Percentiles rank a stretch among this genome's conserved stretches.
Evolutionary conservation across 2,329 filamentous ascomycete genomes (phyloP).

Genomic region (Penicillium sp.): DNA sequence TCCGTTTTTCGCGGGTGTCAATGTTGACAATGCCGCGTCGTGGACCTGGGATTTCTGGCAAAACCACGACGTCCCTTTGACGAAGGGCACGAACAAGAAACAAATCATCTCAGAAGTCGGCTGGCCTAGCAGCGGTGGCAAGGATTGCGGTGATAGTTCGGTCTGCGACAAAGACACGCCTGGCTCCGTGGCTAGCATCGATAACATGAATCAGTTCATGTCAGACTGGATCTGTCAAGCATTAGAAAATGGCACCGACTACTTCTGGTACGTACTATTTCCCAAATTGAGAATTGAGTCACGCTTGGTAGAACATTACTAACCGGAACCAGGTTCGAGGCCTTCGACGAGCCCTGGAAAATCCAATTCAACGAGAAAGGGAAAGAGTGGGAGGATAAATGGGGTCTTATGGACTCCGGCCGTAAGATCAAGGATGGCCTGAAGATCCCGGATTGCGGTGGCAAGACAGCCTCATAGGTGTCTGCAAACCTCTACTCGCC

Average conservation of each 20-base stretch:
- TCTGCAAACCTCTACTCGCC: not conserved
- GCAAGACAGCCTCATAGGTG: constrained; percentile 62
- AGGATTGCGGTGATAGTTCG: constrained; percentile 66
- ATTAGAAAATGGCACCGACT: constrained; percentile 80
- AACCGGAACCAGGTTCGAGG: constrained; percentile 69
- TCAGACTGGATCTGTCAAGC: constrained; percentile 81
- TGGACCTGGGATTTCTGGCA: constrained; percentile 90
- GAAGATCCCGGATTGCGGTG: constrained; percentile 84
- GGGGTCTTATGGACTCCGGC: constrained; percentile 86
- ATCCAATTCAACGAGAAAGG: constrained; percentile 67
- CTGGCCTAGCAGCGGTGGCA: constrained; percentile 85
- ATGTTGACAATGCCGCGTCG: constrained; percentile 66
- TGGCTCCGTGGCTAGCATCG: constrained; percentile 78
- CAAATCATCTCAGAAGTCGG: constrained; percentile 90
- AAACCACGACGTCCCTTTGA: constrained; percentile 67
- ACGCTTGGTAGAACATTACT: not conserved
- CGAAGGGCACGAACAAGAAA: constrained; percentile 63
- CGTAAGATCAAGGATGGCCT: constrained; percentile 83
- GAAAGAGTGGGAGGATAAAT: constrained; percentile 91
- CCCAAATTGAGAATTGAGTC: too few species aligned
- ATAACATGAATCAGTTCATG: constrained; percentile 86
- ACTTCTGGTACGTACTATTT: constrained; percentile 78
- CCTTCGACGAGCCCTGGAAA: constrained; percentile 98
- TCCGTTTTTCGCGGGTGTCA: constrained; percentile 87
- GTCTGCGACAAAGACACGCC: constrained; percentile 60